phyloP scores from a whole-genome alignment of 768 basidiomycete genomes.

The Piloderma croceum region DNA sequence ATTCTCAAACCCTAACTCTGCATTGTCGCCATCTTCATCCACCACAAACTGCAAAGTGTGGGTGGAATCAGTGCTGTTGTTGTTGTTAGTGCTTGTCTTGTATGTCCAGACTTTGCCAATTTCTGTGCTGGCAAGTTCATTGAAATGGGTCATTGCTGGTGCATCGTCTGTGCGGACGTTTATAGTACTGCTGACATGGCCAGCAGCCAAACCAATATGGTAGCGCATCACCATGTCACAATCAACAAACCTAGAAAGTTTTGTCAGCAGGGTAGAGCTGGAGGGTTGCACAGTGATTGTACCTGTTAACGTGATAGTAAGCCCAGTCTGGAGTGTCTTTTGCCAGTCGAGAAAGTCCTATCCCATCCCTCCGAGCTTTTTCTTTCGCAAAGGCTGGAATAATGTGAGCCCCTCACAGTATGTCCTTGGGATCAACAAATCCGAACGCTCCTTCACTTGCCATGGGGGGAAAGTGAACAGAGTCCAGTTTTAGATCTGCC shows the following conservation, averaged over 20 bases:
- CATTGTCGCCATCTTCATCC: no score
- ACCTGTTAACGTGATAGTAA: constrained; percentile 11
- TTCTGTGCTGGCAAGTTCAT: no score
- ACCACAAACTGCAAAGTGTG: no score
- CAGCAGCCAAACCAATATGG: constrained; percentile 14
- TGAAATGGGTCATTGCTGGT: no score
- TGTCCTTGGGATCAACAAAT: constrained; percentile 10
- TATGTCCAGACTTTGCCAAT: no score
- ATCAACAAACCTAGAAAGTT: constrained; percentile 18
- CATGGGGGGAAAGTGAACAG: constrained; percentile 6
- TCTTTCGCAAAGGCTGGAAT: constrained; percentile 10
- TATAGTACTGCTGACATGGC: constrained; percentile 9
- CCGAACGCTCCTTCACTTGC: constrained; percentile 4
- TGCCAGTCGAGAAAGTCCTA: constrained; percentile 3
- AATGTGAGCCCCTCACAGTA: constrained; percentile 10
- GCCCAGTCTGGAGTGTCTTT: constrained; percentile 7
- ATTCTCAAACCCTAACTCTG: no score
- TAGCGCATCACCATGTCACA: constrained; percentile 17
- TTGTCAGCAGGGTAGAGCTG: no score
- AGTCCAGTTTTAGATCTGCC: no score
- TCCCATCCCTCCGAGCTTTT: background rate
- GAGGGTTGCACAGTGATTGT: no score
- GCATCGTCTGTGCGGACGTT: no score
- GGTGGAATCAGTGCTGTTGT: no score
- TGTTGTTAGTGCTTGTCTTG: no score